Evolutionary conservation across 441 rosid species (phyloP), one percentile per base, ranked within the genome.

Genomic region (Dalechampia spathulata): DNA sequence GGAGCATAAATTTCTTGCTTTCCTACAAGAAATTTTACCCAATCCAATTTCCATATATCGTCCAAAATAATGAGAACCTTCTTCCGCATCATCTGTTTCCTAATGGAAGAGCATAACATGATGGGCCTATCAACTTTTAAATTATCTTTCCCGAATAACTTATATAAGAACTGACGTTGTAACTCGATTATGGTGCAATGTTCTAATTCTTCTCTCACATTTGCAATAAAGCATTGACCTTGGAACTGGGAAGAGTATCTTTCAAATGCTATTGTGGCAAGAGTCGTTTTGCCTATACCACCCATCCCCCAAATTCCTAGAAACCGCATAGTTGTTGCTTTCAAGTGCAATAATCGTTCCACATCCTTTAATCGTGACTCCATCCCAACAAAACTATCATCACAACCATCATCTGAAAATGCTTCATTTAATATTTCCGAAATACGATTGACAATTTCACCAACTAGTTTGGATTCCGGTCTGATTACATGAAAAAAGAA

Each of bases 31-130:
- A 16, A 3, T 30, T 39, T 27, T 27, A 60, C 0, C 5, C 13
- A 16, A 5, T 10, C 27, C 0, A 21, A 16, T 12, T 51, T 22
- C 14, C 11, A 28, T 32, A 60, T 50, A 30, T 60, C 64, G 30
- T 60, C 57, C 19, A 64, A 47, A 22, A 64, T 36, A 15, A 63
- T 23, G 42, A 63, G 57, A 28, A 63, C 56, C 10, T 48, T 63
- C 32, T 63, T 49, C 9, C 48, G n/a, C n/a, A 8, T 6, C 2
- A 63, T 9, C 49, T 16, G 4, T 39, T 12, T 10, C 36, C 34
- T 47, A 2, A 61, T 44, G 36, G 13, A 11, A 20, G 30, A 0
- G 10, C n/a, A 7, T 4, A 25, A 5, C 16, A 13, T 39, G 17
- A n/a, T 16, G 2, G 23, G 60, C 12, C 20, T 17, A 0, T n/a